These are phyloP conservation scores for Pichia phayaonensis DNA, from an alignment of 805 yeast species.

Conservation along the genomic window DNA sequence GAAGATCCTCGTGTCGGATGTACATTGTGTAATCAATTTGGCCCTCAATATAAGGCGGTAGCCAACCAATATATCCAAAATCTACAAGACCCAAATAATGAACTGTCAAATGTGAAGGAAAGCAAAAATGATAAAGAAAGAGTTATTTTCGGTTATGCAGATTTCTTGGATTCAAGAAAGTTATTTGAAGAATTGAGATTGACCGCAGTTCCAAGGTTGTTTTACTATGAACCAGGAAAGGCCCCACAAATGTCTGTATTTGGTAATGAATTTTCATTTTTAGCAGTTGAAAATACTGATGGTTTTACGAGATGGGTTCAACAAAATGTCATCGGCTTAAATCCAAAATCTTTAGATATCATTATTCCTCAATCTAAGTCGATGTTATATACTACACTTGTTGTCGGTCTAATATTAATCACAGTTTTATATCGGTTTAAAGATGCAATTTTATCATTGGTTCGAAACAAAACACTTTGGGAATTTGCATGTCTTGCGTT, in stretches of 20 bases:
- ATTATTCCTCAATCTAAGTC: slow-evolving; percentile 2
- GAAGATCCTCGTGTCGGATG: slow-evolving; percentile 70
- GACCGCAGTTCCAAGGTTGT: slow-evolving; percentile 73
- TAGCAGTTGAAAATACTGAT: slow-evolving; percentile 33
- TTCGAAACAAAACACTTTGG: slow-evolving; percentile 61
- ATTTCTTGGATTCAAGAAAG: slow-evolving; percentile 50
- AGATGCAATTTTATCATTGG: slow-evolving; percentile 30
- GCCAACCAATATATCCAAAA: slow-evolving; percentile 51
- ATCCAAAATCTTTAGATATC: background rate
- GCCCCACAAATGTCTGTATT: slow-evolving; percentile 19
- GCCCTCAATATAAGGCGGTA: slow-evolving; percentile 53
- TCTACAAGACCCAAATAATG: slow-evolving; percentile 29
- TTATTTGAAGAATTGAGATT: slow-evolving; percentile 47
- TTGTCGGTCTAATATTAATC: slow-evolving; percentile 28
- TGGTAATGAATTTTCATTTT: slow-evolving; percentile 37
- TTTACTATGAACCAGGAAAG: slow-evolving; percentile 24
- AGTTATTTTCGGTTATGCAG: slow-evolving; percentile 68
- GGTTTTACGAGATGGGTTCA: slow-evolving; percentile 12
- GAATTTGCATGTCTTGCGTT: slow-evolving; percentile 54
- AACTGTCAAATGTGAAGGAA: slow-evolving; percentile 43
- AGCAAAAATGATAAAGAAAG: slow-evolving; percentile 22
- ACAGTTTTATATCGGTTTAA: slow-evolving; percentile 22
- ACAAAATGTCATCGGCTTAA: slow-evolving; percentile 3
- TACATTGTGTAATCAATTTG: slow-evolving; percentile 59
- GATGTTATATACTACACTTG: slow-evolving; percentile 30